Evolutionary conservation across 2,329 filamentous ascomycete species (phyloP), one percentile per base, ranked within the genome.

Genomic region (Remersonia thermophila): DNA sequence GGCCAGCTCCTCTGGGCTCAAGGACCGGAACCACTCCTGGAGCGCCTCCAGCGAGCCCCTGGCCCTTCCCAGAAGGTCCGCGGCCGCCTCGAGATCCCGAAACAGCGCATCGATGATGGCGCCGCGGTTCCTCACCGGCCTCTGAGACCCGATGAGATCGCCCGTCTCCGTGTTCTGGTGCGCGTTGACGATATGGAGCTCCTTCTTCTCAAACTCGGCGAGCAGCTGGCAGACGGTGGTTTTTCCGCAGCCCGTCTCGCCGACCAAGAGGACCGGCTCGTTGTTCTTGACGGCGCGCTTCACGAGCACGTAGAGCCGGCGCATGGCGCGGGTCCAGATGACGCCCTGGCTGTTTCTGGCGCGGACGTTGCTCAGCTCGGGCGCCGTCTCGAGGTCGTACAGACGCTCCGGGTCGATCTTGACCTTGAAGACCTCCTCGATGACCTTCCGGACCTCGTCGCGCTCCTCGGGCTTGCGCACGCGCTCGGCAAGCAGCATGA

Each of bases 131-230:
- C 93, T 73, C 15, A 96, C 74, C 3, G 91, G 91, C 41, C 91
- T 68, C 56, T 98, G 91, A 3, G 91, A 91, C 45, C 91, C 91
- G 46, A 99, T 96, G 9, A 99, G 67, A 57, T 99, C 91, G 12
- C 91, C 89, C 0, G 93, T 96, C 56, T 99, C 93, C 0, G 91
- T 87, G 47, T 98, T 99, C 48, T 96, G 89, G 58, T 99, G 93
- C 3, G 93, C 91, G 54, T 98, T 99, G 51, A 98, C 80, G 48
- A 89, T 91, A 47, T 87, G 78, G 27, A 99, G 64, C 44, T 83
- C 66, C 50, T 80, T 85, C 12, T 68, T 65, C 43, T 84, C 70
- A 3, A 83, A 80, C 51, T 93, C 81, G 3, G 91, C 86, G 36
- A 96, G 70, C 53, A 94, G 71, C 55, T 99, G 91, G 47, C 85